Conservation (phyloP, 2,329 filamentous ascomycete genomes). For the Echinosphaeria canescens region DNA sequence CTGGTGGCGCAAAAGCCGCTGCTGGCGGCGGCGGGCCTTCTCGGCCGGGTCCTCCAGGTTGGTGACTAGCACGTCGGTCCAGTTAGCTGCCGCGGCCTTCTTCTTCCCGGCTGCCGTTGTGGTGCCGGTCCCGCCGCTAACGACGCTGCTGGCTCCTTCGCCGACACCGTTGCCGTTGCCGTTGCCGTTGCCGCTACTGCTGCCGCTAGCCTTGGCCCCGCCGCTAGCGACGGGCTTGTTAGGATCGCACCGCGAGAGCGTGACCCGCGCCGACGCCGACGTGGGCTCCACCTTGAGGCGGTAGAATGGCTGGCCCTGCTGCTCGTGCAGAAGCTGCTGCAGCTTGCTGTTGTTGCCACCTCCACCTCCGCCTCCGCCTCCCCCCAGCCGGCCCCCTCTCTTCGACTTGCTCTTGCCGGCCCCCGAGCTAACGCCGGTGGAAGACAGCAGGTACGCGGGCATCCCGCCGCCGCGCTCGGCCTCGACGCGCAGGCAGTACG, state of each 20-base stretch:
- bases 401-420: too few species aligned
- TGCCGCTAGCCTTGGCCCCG: too few species aligned
- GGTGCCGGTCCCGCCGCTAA: too few species aligned
- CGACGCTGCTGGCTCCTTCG: too few species aligned
- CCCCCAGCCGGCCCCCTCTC: too few species aligned
- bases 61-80: constrained; percentile 34
- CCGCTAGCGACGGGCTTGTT: constrained; percentile 30
- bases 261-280: constrained; percentile 37
- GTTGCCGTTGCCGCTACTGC: too few species aligned
- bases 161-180: too few species aligned
- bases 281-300: constrained; percentile 41
- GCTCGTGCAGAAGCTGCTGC: too few species aligned
- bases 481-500: constrained; percentile 34
- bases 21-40: constrained; percentile 25
- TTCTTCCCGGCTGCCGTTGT: constrained; percentile 9
- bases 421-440: too few species aligned
- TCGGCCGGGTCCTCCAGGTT: constrained; percentile 34
- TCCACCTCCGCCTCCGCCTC: too few species aligned
- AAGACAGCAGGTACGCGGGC: constrained; percentile 47
- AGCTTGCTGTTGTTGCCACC: too few species aligned
- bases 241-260: constrained; percentile 36
- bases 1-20: too few species aligned
- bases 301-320: constrained; percentile 45
- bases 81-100: constrained; percentile 19
- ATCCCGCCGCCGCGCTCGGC: constrained; percentile 33